Conservation (phyloP, 2,329 filamentous ascomycete species). For the Sporothrix luriei region DNA sequence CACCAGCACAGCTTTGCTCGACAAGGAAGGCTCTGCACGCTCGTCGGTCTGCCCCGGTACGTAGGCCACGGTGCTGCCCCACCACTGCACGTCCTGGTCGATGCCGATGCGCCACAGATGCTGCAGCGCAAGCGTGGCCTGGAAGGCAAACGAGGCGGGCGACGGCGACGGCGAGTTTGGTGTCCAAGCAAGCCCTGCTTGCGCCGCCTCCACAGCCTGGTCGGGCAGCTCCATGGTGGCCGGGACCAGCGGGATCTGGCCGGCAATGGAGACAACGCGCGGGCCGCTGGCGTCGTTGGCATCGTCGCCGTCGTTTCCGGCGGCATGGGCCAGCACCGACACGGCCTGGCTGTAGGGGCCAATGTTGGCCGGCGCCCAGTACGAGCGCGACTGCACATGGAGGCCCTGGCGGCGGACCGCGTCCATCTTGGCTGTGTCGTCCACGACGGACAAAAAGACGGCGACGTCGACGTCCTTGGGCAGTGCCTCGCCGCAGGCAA, state of each 20-base stretch:
- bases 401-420: constrained; percentile 60
- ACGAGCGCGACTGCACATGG: constrained; percentile 90
- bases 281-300: constrained; percentile 34
- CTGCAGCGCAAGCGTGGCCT: constrained; percentile 76
- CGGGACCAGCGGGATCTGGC: constrained; percentile 87
- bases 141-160: constrained; percentile 48
- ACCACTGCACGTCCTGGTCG: constrained; percentile 71
- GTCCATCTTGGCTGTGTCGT: constrained; percentile 34
- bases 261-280: constrained; percentile 68
- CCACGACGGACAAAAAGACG: constrained; percentile 47
- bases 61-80: constrained; percentile 75
- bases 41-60: constrained; percentile 52
- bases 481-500: constrained; percentile 72
- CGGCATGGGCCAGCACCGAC: constrained; percentile 45
- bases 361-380: constrained; percentile 98
- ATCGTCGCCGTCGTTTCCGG: not conserved
- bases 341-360: constrained; percentile 95
- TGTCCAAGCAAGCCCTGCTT: not conserved
- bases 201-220: constrained; percentile 5
- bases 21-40: constrained; percentile 37
- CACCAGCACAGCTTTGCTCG: constrained; percentile 48
- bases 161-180: not conserved
- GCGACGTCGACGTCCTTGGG: constrained; percentile 62
- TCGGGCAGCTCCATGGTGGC: constrained; percentile 68
- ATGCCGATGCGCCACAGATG: constrained; percentile 83